Base-by-base conservation (phyloP, 192 early-diverging fungal species). In the Podila epigama region DNA sequence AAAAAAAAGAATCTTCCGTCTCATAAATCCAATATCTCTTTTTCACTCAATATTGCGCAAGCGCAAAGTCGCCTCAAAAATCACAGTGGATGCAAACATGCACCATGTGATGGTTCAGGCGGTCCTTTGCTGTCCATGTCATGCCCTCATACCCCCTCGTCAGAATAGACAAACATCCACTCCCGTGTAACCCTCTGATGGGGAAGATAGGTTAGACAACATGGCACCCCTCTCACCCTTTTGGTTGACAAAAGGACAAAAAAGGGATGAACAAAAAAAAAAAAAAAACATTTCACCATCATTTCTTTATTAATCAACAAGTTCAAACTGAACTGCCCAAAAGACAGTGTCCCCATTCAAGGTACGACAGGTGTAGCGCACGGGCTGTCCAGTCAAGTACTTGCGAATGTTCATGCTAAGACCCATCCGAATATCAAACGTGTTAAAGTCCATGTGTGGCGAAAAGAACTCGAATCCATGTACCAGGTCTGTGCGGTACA, bases 371-470 rank as follows among this genome's bases (percentile, higher is more conserved):
- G 44, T 41, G 16, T 80, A 80, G 22, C 79, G 58, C 5, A 80
- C 79, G 27, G 79, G 79, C 29, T 80, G 79, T 1, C 51, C 68
- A 2, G n/a, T 57, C 37, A 80, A 50, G 32, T 68, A 72, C 65
- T 72, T 80, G 12, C 59, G 64, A 9, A 80, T 55, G 41, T 80
- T 72, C 58, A 80, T 62, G 18, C 58, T 63, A 3, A 80, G 60
- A 6, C 68, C 79, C 51, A 80, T 25, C 16, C 59, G 61, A 51
- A 80, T 68, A 35, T 80, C 59, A 31, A 61, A 72, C 1, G 79
- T 80, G 48, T 80, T 80, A 48, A 80, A 80, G 59, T 80, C 79
- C 79, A 80, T 80, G 36, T 72, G 70, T 3, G 79, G 79, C 8
- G 79, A 70, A 58, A 72, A 80, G 59, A 80, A 80, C 59, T 80